Evolutionary conservation across 768 basidiomycete genomes (phyloP).

Genomic region (Podaxis rugospora): DNA sequence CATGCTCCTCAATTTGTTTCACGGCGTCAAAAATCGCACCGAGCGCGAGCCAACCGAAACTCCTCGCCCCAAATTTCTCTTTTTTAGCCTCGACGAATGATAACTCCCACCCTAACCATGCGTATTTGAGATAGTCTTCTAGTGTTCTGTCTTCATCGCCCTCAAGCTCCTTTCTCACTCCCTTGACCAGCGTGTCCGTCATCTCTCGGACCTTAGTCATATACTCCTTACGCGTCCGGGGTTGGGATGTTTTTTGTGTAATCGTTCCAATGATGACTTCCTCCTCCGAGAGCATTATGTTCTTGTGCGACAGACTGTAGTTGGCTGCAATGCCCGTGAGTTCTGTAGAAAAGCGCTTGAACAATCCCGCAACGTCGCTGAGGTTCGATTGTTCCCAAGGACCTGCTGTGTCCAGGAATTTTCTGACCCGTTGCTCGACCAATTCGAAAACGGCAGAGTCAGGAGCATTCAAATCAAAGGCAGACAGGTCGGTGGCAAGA

Average conservation of each 20-base stretch:
- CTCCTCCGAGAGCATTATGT: constrained; percentile 49
- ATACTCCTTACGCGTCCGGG: constrained; percentile 44
- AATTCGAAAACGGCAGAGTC: not conserved
- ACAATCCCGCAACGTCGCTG: constrained; percentile 29
- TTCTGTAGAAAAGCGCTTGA: constrained; percentile 38
- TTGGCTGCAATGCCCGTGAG: constrained; percentile 43
- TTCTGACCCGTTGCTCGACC: constrained; percentile 23
- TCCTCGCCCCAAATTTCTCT: constrained; percentile 51
- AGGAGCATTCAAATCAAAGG: constrained; percentile 1
- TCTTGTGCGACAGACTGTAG: constrained; percentile 41
- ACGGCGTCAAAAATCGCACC: constrained; percentile 53
- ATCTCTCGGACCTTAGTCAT: constrained; percentile 55
- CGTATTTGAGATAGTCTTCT: constrained; percentile 38
- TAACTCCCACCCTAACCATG: constrained; percentile 55
- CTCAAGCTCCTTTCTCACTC: constrained; percentile 43
- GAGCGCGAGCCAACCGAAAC: constrained; percentile 59
- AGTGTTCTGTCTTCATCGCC: constrained; percentile 40
- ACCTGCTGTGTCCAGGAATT: constrained; percentile 27
- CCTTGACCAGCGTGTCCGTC: constrained; percentile 46
- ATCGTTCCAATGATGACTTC: constrained; percentile 67
- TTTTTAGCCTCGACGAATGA: constrained; percentile 23
- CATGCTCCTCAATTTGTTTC: constrained; percentile 38
- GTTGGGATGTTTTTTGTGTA: constrained; percentile 56
- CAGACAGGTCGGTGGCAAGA: constrained; percentile 3
- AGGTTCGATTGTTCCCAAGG: constrained; percentile 16